Percentiles rank a stretch among this genome's conserved stretches.
These are phyloP conservation scores for Ceratocystis harringtonii DNA, from an alignment of 2,329 filamentous ascomycete species.

Conservation along the genomic window DNA sequence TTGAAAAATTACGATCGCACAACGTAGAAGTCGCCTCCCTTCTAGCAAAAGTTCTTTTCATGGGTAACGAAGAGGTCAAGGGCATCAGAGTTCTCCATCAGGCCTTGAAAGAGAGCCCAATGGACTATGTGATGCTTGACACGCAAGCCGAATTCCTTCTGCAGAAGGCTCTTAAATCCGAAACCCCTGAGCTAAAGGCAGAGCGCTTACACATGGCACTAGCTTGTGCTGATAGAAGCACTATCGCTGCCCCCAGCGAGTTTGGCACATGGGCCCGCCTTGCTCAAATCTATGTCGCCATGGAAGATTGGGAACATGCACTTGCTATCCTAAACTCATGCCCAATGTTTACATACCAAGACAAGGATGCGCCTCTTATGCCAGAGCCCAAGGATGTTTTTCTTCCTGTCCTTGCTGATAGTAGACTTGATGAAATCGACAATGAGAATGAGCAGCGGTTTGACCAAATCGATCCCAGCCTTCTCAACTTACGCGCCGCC, in stretches of 20 bases:
- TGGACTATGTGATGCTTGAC: conserved; percentile 95
- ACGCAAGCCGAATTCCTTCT: conserved; percentile 86
- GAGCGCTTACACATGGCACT: conserved; percentile 71
- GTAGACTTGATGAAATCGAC: conserved; percentile 87
- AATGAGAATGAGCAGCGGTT: conserved; percentile 72
- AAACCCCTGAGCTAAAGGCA: conserved; percentile 40
- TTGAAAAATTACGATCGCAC: conserved; percentile 81
- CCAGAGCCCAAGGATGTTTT: conserved; percentile 80
- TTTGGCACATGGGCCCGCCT: conserved; percentile 93
- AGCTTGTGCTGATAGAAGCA: conserved; percentile 85
- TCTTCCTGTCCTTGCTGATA: conserved; percentile 76
- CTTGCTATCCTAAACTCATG: conserved; percentile 93
- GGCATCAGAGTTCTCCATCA: conserved; percentile 79
- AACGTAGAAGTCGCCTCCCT: conserved; percentile 91
- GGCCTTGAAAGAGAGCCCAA: conserved; percentile 76
- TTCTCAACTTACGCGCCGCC: conserved; percentile 73
- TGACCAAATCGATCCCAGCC: conserved; percentile 74
- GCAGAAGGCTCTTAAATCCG: conserved; percentile 54
- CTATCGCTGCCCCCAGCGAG: conserved; percentile 88
- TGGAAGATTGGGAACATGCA: conserved; percentile 95
- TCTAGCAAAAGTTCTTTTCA: conserved; percentile 77
- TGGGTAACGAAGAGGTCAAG: conserved; percentile 94
- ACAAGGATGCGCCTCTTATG: conserved; percentile 91
- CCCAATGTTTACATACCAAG: conserved; percentile 99
- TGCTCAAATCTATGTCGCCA: conserved; percentile 80